These are phyloP conservation scores for Mycogone perniciosa DNA, from an alignment of 2,329 filamentous ascomycete genomes.

Conservation along the genomic window DNA sequence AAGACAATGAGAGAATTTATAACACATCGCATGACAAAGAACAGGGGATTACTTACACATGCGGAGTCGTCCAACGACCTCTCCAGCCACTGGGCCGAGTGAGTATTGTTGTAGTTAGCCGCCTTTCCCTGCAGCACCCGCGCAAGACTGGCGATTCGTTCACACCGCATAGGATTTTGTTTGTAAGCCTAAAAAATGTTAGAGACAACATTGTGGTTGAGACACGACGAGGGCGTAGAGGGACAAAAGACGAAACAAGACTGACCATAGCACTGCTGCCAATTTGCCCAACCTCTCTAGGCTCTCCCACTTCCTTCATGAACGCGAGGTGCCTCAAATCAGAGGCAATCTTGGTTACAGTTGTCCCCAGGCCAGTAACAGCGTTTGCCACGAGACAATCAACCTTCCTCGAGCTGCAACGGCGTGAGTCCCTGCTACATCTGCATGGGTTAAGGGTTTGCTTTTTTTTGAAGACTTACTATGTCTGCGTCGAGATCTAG, in stretches of 20 bases:
- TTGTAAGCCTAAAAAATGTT: constrained; percentile 31
- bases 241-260: constrained; percentile 32
- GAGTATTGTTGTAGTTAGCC: constrained; percentile 27
- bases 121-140: constrained; percentile 27
- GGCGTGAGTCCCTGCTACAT: not conserved
- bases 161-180: constrained; percentile 14
- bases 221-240: constrained; percentile 39
- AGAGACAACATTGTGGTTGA: not conserved
- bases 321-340: constrained; percentile 70
- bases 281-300: constrained; percentile 2
- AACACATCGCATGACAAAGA: not conserved
- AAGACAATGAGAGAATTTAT: not conserved
- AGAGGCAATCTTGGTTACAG: constrained; percentile 60
- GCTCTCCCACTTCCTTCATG: constrained; percentile 76
- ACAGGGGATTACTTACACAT: not conserved
- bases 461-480: constrained; percentile 18
- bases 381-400: constrained; percentile 73
- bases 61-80: constrained; percentile 71
- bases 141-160: not conserved
- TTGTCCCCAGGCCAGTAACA: constrained; percentile 70
- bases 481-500: constrained; percentile 58
- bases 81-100: constrained; percentile 45
- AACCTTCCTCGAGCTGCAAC: constrained; percentile 59
- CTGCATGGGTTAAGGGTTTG: not conserved
- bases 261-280: constrained; percentile 28